Evolutionary conservation across 495 filamentous ascomycete genomes (phyloP), one percentile per base, ranked within the genome.

Genomic region (Hypomontagnella submonticulosa): DNA sequence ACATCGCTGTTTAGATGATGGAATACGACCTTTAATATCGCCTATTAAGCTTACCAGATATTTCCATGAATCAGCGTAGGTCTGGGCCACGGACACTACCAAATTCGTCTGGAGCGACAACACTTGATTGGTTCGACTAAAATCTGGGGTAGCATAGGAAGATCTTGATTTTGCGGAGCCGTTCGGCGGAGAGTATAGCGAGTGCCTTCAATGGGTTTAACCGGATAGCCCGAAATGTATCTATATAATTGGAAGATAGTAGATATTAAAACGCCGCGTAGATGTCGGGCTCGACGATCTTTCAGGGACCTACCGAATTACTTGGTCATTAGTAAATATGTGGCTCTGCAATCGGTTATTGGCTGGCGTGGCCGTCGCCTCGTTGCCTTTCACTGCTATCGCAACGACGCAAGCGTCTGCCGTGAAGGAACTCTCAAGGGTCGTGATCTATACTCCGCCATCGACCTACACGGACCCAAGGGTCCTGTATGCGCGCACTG

Each of bases 401-500:
- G 52, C 52, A 37, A 23, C 4, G 19, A 12, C 43, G 13, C 63
- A 50, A 51, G 20, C 37, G 8, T 57, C 57, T 12, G 38, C 9
- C 6, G 32, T 54, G 1, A 67, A 58, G 19, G 64, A 61, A 2
- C 64, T 67, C 33, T 62, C 64, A 12, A 32, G 19, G 4, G 64
- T 67, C 3, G 57, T 58, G n/a, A 40, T 67, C 11, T 67, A 46
- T 12, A 58, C 53, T 11, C 64, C 64, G 10, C 64, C 64, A 30
- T 62, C 64, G 0, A 57, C 18, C 1, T 67, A 67, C n/a, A 67
- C 57, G 6, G 72, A 77, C 19, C 82, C 82, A 0, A 67, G 76
- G 30, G 78, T 81, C 6, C 77, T 85, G 0, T 87, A 88, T 66
- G 79, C 84, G 11, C 82, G 85, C 13, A 78, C 78, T 0, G 76